Conservation (phyloP, 192 early-diverging fungal genomes). For the Podila minutissima region DNA sequence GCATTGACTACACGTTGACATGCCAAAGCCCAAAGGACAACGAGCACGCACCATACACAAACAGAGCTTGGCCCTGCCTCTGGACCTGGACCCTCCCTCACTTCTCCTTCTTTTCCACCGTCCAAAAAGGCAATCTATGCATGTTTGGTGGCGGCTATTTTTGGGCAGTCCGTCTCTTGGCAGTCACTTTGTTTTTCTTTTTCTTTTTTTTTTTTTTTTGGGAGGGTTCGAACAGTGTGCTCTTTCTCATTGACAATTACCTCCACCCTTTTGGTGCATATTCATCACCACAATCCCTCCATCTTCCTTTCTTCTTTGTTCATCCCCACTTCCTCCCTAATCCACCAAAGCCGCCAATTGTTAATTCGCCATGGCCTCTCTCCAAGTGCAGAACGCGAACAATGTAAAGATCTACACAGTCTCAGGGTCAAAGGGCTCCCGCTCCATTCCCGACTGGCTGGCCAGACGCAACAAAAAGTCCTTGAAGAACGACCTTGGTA, state of each 20-base stretch:
- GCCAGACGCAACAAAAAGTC: constrained; percentile 84
- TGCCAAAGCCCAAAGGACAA: neutral
- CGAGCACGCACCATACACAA: no score
- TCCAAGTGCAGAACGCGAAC: constrained; percentile 89
- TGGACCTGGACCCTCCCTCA: no score
- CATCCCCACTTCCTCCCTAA: no score
- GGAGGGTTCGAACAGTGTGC: no score
- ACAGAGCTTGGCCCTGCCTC: no score
- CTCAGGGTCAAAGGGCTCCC: constrained; percentile 77
- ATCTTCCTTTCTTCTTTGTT: no score
- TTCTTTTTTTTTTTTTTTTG: neutral
- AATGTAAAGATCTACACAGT: constrained; percentile 94
- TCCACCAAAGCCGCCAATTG: no score
- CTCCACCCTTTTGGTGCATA: no score
- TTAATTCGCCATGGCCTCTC: constrained; percentile 61
- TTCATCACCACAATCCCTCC: no score
- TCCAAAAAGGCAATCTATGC: neutral
- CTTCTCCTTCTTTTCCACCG: no score
- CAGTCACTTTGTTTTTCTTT: neutral
- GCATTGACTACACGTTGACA: no score
- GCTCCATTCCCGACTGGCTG: constrained; percentile 96
- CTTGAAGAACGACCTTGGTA: constrained; percentile 89
- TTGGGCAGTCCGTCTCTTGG: neutral
- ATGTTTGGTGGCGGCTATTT: neutral
- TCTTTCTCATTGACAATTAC: no score